A percentile compares a stretch with the other conserved stretches of the same genome.
Evolutionary conservation across 108 stramenopile species (phyloP).

Genomic region (Mayamaea pseudoterrestris): DNA sequence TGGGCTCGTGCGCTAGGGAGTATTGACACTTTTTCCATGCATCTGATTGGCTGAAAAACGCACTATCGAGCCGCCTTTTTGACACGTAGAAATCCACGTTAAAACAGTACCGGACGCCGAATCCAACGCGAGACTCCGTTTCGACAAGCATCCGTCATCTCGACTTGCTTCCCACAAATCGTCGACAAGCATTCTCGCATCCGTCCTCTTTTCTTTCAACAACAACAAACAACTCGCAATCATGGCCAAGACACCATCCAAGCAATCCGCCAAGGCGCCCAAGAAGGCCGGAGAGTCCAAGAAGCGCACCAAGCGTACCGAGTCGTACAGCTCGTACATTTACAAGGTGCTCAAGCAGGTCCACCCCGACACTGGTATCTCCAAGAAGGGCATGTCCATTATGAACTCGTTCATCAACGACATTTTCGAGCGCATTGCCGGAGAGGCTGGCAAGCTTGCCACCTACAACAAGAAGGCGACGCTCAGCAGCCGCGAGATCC

Average conservation of each 20-base stretch:
- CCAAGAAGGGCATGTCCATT: constrained; percentile 87
- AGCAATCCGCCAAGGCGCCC: constrained; percentile 33
- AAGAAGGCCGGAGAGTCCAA: constrained; percentile 29
- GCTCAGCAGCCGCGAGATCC: constrained; percentile 81
- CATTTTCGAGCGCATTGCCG: constrained; percentile 86
- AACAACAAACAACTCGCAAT: constrained; percentile 4
- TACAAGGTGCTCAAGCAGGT: constrained; percentile 89
- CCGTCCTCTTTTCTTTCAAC: neutral
- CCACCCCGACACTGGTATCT: constrained; percentile 81
- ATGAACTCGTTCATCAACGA: constrained; percentile 94
- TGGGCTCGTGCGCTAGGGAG: neutral
- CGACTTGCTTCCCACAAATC: neutral
- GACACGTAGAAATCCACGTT: neutral
- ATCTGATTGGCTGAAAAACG: too few relatives aligned
- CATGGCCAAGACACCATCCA: constrained; percentile 62
- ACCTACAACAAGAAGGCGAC: constrained; percentile 93
- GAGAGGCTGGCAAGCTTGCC: constrained; percentile 80
- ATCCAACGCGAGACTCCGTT: neutral
- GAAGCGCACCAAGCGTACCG: constrained; percentile 69
- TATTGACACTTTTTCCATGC: too few relatives aligned
- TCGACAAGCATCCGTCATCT: neutral
- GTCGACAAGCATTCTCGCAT: too few relatives aligned
- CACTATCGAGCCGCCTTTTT: too few relatives aligned
- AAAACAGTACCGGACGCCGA: neutral
- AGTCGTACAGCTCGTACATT: constrained; percentile 85